Evolutionary conservation across 106 monocot species (phyloP).

Genomic region (Agapanthus africanus): DNA sequence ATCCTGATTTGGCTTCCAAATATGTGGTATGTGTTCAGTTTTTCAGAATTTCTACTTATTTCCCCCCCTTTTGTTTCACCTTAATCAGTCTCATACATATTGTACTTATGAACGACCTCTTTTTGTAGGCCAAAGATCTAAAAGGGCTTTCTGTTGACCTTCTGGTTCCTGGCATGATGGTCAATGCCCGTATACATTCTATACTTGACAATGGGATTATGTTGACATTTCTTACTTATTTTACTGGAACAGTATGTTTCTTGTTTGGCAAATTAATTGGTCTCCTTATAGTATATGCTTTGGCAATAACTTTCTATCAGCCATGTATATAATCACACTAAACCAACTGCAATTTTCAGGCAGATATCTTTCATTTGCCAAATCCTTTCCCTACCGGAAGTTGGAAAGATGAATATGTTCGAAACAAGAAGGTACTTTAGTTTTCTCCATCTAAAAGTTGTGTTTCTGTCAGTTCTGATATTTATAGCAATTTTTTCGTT

Average conservation of each 20-base stretch:
- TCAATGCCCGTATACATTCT: slow-evolving; percentile 70
- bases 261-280: neutral
- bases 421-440: slow-evolving; percentile 81
- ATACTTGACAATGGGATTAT: slow-evolving; percentile 86
- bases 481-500: neutral
- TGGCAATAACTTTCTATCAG: too few species aligned
- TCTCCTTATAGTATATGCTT: slow-evolving; percentile 1
- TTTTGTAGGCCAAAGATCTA: slow-evolving; percentile 56
- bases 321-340: too few species aligned
- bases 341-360: slow-evolving; percentile 44
- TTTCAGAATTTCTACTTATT: neutral
- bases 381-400: slow-evolving; percentile 36
- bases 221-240: slow-evolving; percentile 91
- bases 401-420: slow-evolving; percentile 74
- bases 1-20: slow-evolving; percentile 54
- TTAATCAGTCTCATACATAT: neutral
- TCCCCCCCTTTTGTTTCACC: neutral
- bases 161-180: slow-evolving; percentile 94
- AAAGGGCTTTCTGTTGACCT: slow-evolving; percentile 88
- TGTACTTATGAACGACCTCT: slow-evolving; percentile 4
- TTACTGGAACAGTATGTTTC: slow-evolving; percentile 83
- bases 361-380: slow-evolving; percentile 78
- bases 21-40: slow-evolving; percentile 49
- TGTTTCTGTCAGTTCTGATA: neutral
- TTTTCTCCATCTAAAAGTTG: too few species aligned